Evolutionary conservation across 495 filamentous ascomycete genomes (phyloP).

Genomic region (Ascobolus immersus): DNA sequence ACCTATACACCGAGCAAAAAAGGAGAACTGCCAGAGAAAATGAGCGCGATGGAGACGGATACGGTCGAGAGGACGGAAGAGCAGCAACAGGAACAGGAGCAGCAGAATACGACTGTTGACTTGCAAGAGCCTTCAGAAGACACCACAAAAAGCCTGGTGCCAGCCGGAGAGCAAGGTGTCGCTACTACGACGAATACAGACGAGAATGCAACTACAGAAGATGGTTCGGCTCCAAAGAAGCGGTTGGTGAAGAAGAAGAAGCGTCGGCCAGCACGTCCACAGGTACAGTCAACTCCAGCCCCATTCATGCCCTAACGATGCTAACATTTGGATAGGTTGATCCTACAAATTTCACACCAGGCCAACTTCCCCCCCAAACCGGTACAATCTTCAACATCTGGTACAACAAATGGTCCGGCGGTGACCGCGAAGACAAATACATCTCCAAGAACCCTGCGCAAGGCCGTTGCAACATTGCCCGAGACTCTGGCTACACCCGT

Average conservation of each 20-base stretch:
- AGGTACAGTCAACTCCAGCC: neutral
- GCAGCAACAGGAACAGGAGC: too few relatives aligned
- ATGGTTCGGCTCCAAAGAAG: too few relatives aligned
- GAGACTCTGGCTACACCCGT: conserved; percentile 66
- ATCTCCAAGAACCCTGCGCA: conserved; percentile 48
- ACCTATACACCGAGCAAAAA: too few relatives aligned
- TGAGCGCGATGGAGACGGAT: too few relatives aligned
- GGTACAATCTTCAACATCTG: conserved; percentile 86
- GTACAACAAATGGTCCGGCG: conserved; percentile 90
- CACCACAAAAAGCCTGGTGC: too few relatives aligned
- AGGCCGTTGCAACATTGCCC: conserved; percentile 54
- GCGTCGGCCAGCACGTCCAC: conserved; percentile 36
- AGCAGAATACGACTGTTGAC: too few relatives aligned
- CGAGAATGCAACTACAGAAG: too few relatives aligned
- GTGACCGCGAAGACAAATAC: conserved; percentile 80
- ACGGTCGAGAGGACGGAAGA: too few relatives aligned
- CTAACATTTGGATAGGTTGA: conserved; percentile 34
- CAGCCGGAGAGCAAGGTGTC: too few relatives aligned
- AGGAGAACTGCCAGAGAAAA: too few relatives aligned
- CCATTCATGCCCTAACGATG: conserved; percentile 27
- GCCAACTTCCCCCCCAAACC: conserved; percentile 64
- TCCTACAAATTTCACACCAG: conserved; percentile 44
- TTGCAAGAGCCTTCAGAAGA: too few relatives aligned
- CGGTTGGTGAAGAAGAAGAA: conserved; percentile 26
- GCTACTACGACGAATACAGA: too few relatives aligned